Evolutionary conservation across 2,329 filamentous ascomycete species (phyloP).

Genomic region (Monosporascus sp.): DNA sequence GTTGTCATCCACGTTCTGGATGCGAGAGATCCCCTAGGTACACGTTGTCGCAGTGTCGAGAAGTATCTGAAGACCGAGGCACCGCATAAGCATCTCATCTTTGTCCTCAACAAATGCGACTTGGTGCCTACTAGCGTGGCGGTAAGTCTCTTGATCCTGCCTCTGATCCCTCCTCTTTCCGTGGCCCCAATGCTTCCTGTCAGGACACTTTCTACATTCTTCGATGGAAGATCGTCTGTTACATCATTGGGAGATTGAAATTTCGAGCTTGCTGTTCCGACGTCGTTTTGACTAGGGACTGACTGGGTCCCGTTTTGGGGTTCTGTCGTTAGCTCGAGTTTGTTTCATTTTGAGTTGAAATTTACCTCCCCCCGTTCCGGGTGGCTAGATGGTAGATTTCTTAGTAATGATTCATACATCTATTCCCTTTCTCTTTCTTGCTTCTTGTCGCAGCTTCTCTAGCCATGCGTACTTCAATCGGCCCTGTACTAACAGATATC

Average conservation of each 20-base stretch:
- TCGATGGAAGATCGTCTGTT: constrained; percentile 88
- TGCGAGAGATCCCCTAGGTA: constrained; percentile 83
- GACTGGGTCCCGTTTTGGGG: constrained; percentile 85
- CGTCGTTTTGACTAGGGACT: constrained; percentile 61
- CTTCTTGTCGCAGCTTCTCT: constrained; percentile 23
- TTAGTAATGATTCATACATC: constrained; percentile 98
- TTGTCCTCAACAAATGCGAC: constrained; percentile 88
- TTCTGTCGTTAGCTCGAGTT: constrained; percentile 66
- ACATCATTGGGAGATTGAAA: constrained; percentile 96
- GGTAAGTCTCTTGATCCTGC: constrained; percentile 56
- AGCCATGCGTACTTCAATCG: constrained; percentile 3
- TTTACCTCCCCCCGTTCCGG: constrained; percentile 59
- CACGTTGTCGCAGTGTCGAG: constrained; percentile 82
- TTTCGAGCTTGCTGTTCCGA: constrained; percentile 62
- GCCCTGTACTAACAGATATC: constrained; percentile 24
- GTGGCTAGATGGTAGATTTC: constrained; percentile 72
- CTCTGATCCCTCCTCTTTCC: constrained; percentile 11
- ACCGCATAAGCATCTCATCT: constrained; percentile 91
- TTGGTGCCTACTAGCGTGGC: constrained; percentile 87
- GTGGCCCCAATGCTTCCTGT: constrained; percentile 65
- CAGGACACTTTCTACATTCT: constrained; percentile 74
- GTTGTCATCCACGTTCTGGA: constrained; percentile 94
- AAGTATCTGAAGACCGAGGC: constrained; percentile 93
- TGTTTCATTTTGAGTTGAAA: constrained; percentile 99
- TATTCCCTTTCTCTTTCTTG: constrained; percentile 34